Percentiles rank a stretch among this genome's conserved stretches.
Conservation (phyloP, 352 stramenopile genomes). For the Phytophthora uliginosa region DNA sequence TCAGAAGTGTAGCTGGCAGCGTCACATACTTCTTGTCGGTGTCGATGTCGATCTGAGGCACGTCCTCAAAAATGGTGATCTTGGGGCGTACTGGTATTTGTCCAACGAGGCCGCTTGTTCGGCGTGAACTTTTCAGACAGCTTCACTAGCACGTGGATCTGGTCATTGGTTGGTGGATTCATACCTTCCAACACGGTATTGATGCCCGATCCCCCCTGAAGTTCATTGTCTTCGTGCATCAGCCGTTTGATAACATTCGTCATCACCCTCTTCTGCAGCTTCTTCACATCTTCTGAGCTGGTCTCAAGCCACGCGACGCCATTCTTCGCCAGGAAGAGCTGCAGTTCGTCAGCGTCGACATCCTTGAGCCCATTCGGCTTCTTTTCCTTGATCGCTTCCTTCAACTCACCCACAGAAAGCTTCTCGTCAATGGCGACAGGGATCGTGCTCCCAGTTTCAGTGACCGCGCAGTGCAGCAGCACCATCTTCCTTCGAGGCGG, state of each 20-base stretch:
- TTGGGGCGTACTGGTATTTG: not conserved
- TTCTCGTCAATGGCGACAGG: not conserved
- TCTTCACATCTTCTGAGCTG: not conserved
- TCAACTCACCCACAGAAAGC: not conserved
- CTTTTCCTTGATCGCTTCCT: not conserved
- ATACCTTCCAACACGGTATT: not conserved
- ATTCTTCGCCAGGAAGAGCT: not conserved
- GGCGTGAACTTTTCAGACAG: not conserved
- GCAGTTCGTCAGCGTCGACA: not conserved
- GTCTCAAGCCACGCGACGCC: not conserved
- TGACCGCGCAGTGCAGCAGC: not conserved
- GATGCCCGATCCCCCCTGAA: not conserved
- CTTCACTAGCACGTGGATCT: not conserved
- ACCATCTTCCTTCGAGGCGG: not conserved
- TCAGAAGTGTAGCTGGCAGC: not conserved
- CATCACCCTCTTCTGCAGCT: not conserved
- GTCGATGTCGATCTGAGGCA: not conserved
- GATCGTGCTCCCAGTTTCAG: not conserved
- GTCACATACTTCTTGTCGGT: not conserved
- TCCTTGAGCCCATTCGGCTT: not conserved
- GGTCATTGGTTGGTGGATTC: not conserved
- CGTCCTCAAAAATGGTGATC: not conserved
- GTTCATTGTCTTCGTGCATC: not conserved
- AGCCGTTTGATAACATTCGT: not conserved
- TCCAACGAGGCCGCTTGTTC: not conserved